phyloP scores from a whole-genome alignment of 495 filamentous ascomycete species.

The Xylaria longipes region DNA sequence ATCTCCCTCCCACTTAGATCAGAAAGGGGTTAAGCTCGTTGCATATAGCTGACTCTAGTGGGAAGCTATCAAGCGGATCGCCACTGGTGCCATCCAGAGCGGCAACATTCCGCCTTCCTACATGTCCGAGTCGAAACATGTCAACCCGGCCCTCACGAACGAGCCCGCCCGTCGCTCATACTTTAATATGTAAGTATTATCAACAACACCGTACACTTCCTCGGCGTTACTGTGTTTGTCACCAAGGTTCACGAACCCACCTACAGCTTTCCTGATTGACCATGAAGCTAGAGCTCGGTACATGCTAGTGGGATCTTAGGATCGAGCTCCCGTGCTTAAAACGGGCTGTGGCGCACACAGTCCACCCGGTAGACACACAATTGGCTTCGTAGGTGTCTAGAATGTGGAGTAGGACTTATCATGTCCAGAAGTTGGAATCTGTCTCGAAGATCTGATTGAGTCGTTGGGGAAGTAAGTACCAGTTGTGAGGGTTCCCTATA shows the following conservation, averaged over 20 bases:
- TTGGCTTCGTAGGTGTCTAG: too few species aligned
- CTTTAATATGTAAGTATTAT: neutral
- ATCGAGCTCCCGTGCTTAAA: neutral
- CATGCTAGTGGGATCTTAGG: neutral
- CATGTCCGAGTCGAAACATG: constrained; percentile 2
- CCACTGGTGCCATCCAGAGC: constrained; percentile 40
- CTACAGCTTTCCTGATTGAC: neutral
- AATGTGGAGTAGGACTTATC: too few species aligned
- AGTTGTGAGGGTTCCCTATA: neutral
- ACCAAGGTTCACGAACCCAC: too few species aligned
- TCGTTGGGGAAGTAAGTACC: too few species aligned
- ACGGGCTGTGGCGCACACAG: neutral
- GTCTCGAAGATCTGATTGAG: too few species aligned
- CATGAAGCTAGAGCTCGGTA: neutral
- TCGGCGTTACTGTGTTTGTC: too few species aligned
- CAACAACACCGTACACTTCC: too few species aligned
- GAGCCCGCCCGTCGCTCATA: neutral
- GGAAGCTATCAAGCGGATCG: constrained; percentile 44
- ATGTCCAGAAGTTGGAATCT: too few species aligned
- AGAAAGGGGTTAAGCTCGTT: too few species aligned
- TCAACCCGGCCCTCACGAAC: neutral
- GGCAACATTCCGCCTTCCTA: constrained; percentile 25
- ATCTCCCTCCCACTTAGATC: too few species aligned
- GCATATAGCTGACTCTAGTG: constrained; percentile 46
- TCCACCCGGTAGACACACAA: neutral